A percentile compares a stretch with the other conserved stretches of the same genome.
These are phyloP conservation scores for Xylaria grammica DNA, from an alignment of 495 filamentous ascomycete species.

Conservation along the genomic window DNA sequence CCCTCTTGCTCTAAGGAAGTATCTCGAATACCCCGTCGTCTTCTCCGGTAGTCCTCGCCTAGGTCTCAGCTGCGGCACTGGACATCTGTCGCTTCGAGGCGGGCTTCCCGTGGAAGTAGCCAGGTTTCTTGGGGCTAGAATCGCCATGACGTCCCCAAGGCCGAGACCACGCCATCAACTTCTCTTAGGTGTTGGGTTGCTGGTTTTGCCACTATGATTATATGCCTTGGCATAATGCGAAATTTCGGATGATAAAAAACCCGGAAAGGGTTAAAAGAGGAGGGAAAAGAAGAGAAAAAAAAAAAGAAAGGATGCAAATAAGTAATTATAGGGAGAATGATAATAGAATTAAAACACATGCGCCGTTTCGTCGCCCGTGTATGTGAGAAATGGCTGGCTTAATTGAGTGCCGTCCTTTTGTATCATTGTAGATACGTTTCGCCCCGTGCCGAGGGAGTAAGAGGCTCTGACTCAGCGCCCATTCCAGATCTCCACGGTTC, in stretches of 20 bases:
- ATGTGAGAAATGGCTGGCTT: neutral
- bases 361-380: neutral
- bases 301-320: neutral
- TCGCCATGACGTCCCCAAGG: no score
- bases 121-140: no score
- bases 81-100: no score
- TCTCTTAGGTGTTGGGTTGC: no score
- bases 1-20: neutral
- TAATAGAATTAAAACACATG: neutral
- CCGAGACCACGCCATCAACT: no score
- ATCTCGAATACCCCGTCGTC: neutral
- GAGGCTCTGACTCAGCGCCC: slow-evolving; percentile 9
- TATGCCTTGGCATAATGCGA: no score
- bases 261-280: neutral
- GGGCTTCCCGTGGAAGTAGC: no score
- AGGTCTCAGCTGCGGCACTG: no score
- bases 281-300: neutral
- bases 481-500: neutral
- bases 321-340: neutral
- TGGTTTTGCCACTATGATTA: no score
- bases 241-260: neutral
- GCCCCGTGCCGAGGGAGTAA: neutral
- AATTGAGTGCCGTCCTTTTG: neutral
- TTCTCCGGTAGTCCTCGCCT: neutral
- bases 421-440: neutral